These are phyloP conservation scores for Catenaria anguillulae DNA, from an alignment of 371 early-diverging fungal species.

Conservation along the genomic window DNA sequence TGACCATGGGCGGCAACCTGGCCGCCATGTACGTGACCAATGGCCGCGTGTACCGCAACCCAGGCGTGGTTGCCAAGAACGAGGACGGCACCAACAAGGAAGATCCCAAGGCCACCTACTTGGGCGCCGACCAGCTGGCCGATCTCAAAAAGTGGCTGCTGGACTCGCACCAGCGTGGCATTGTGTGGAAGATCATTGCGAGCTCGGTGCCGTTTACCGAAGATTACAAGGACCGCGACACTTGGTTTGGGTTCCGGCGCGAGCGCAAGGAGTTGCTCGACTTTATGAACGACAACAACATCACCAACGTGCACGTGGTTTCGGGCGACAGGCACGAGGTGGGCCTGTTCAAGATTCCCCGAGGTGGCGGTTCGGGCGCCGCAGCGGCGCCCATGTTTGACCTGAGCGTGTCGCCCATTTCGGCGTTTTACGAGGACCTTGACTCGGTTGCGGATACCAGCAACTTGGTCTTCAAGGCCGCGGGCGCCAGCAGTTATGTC, in stretches of 20 bases:
- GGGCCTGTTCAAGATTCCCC: slow-evolving; percentile 20
- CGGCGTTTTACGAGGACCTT: slow-evolving; percentile 22
- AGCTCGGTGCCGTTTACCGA: slow-evolving; percentile 28
- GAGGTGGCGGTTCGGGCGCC: no score
- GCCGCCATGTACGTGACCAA: not conserved
- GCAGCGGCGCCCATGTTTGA: slow-evolving; percentile 12
- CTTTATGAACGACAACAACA: slow-evolving; percentile 11
- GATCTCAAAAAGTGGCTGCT: slow-evolving; percentile 20
- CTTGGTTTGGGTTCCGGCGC: slow-evolving; percentile 28
- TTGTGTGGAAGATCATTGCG: slow-evolving; percentile 26
- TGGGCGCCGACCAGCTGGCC: slow-evolving; percentile 21
- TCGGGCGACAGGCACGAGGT: slow-evolving; percentile 38
- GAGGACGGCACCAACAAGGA: slow-evolving; percentile 15
- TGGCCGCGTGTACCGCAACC: not conserved
- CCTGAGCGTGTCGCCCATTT: slow-evolving; percentile 28
- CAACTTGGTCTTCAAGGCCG: not conserved
- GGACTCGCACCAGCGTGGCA: slow-evolving; percentile 19
- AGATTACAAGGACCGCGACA: slow-evolving; percentile 23
- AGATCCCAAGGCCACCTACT: slow-evolving; percentile 16
- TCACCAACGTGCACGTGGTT: slow-evolving; percentile 25
- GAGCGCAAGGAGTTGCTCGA: slow-evolving; percentile 25
- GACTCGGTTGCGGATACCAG: not conserved
- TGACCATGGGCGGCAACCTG: not conserved
- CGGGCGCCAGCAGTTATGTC: not conserved
- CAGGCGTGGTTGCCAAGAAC: slow-evolving; percentile 18